Evolutionary conservation across 2,329 filamentous ascomycete genomes (phyloP).

Genomic region (Fusarium setosum): DNA sequence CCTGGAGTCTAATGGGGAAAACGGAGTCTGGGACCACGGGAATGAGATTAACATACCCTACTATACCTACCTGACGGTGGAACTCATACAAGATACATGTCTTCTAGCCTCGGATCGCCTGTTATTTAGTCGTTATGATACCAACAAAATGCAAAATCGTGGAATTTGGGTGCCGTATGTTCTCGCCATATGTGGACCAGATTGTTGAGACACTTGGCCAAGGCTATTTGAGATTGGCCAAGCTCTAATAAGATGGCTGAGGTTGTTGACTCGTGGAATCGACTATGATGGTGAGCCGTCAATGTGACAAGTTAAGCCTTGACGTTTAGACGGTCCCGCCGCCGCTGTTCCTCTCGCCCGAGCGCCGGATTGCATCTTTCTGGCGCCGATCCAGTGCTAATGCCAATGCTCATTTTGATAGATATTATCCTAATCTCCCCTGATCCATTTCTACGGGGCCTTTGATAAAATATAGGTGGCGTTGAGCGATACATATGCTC

Average conservation of each 20-base stretch:
- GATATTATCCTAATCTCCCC: too few species aligned
- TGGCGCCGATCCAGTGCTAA: not conserved
- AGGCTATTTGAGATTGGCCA: not conserved
- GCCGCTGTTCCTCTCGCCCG: not conserved
- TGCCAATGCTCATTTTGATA: not conserved
- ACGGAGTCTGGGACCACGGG: constrained; percentile 3
- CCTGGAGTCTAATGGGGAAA: constrained; percentile 9
- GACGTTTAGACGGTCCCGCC: not conserved
- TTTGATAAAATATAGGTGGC: too few species aligned
- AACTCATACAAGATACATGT: not conserved
- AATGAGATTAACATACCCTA: constrained; percentile 21
- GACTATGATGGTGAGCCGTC: not conserved
- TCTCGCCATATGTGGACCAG: not conserved
- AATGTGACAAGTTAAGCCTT: not conserved
- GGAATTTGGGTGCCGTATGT: not conserved
- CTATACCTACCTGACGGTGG: constrained; percentile 3
- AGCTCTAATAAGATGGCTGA: not conserved
- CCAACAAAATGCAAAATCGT: not conserved
- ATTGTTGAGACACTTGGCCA: not conserved
- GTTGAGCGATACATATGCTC: too few species aligned
- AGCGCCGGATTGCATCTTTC: not conserved
- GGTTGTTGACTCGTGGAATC: not conserved
- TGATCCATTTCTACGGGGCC: too few species aligned
- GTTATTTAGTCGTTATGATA: not conserved
- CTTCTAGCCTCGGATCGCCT: not conserved